These are phyloP conservation scores for Aspergillus fructus DNA, from an alignment of 2,329 filamentous ascomycete species.

Conservation along the genomic window DNA sequence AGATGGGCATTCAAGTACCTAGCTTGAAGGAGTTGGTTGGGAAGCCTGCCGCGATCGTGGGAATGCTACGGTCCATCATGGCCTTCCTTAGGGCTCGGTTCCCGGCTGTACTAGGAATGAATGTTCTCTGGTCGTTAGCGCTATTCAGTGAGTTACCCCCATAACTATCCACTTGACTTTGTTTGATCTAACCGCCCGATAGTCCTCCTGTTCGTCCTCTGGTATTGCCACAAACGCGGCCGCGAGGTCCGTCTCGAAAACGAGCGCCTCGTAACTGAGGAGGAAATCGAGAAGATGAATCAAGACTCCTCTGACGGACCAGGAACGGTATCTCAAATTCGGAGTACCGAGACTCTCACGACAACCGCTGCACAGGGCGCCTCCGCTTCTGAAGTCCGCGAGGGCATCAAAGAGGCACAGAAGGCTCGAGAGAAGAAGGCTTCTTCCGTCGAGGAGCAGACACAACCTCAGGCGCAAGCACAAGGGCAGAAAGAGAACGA, in stretches of 20 bases:
- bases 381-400: conserved; percentile 38
- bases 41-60: conserved; percentile 81
- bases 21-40: conserved; percentile 77
- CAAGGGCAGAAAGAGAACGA: conserved; percentile 2
- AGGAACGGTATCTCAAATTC: conserved; percentile 28
- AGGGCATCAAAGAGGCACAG: conserved; percentile 41
- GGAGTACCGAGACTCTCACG: conserved; percentile 36
- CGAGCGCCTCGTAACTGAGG: conserved; percentile 50
- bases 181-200: conserved; percentile 3
- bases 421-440: conserved; percentile 28
- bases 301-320: conserved; percentile 32
- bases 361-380: conserved; percentile 44
- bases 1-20: conserved; percentile 65
- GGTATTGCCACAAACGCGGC: conserved; percentile 97
- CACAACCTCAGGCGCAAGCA: not conserved
- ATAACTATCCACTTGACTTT: not conserved
- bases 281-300: conserved; percentile 44
- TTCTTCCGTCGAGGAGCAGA: conserved; percentile 15
- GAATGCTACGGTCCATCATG: conserved; percentile 85
- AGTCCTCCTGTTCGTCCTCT: conserved; percentile 91
- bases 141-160: conserved; percentile 68
- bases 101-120: conserved; percentile 87
- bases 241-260: conserved; percentile 76
- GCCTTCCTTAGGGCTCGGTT: conserved; percentile 83
- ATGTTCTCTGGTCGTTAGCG: conserved; percentile 84